A percentile compares a stretch with the other conserved stretches of the same genome.
Conservation (phyloP, 2,329 filamentous ascomycete species). For the Monilinia fructigena region DNA sequence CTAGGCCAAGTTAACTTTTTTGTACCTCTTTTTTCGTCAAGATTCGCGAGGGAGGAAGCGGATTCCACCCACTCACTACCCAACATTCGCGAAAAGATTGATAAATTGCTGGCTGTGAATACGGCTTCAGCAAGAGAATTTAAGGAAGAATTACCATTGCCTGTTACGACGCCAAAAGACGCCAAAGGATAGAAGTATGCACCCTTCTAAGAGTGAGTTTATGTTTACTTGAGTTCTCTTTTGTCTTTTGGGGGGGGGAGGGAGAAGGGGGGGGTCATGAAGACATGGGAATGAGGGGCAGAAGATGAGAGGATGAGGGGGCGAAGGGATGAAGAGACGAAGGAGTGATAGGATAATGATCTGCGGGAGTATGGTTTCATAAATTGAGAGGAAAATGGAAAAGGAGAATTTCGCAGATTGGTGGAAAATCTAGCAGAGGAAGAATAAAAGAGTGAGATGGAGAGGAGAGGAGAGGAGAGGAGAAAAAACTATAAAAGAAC, state of each 20-base stretch:
- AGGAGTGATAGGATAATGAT: neutral
- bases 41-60: slow-evolving; percentile 39
- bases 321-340: neutral
- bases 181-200: slow-evolving; percentile 39
- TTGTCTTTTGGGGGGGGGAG: neutral
- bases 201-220: slow-evolving; percentile 38
- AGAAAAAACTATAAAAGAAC: neutral
- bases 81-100: slow-evolving; percentile 35
- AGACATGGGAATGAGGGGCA: neutral
- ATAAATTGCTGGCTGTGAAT: slow-evolving; percentile 34
- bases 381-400: neutral
- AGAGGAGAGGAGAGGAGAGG: neutral
- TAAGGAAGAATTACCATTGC: slow-evolving; percentile 32
- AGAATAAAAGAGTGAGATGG: neutral
- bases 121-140: slow-evolving; percentile 26
- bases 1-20: no score
- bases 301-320: neutral
- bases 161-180: slow-evolving; percentile 38
- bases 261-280: neutral
- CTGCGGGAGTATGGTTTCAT: neutral
- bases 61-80: slow-evolving; percentile 31
- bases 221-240: neutral
- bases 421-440: neutral
- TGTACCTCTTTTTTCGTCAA: neutral
- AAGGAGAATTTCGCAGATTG: no score